phyloP scores from a whole-genome alignment of 495 filamentous ascomycete genomes.

The Aspergillus wentii region DNA sequence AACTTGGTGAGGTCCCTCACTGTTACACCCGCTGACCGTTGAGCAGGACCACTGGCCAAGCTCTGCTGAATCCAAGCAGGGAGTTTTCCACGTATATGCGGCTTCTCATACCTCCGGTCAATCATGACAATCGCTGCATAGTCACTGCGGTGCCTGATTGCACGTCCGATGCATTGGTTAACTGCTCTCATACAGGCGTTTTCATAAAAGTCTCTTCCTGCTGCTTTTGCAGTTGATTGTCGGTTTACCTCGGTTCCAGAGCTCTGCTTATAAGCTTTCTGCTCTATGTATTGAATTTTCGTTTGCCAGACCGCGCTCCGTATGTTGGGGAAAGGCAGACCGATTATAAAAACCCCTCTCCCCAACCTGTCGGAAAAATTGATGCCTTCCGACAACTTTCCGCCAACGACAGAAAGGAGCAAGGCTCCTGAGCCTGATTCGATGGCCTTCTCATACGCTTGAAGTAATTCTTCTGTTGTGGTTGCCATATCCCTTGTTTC shows the following conservation, averaged over 20 bases:
- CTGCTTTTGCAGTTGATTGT: slow-evolving; percentile 50
- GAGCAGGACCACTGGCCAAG: slow-evolving; percentile 16
- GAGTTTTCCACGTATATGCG: slow-evolving; percentile 70
- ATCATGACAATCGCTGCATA: slow-evolving; percentile 87
- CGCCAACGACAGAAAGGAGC: slow-evolving; percentile 90
- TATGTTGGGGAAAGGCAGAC: slow-evolving; percentile 89
- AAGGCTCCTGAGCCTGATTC: slow-evolving; percentile 65
- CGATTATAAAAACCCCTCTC: slow-evolving; percentile 82
- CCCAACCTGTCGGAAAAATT: slow-evolving; percentile 94
- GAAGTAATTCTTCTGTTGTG: slow-evolving; percentile 61
- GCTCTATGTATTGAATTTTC: slow-evolving; percentile 80
- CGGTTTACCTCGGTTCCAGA: slow-evolving; percentile 29
- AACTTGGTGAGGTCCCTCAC: slow-evolving; percentile 32
- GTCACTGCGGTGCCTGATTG: slow-evolving; percentile 81
- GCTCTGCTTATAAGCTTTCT: slow-evolving; percentile 49
- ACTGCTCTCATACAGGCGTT: slow-evolving; percentile 96
- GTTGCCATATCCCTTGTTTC: slow-evolving; percentile 51
- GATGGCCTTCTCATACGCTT: slow-evolving; percentile 67
- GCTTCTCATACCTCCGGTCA: slow-evolving; percentile 67
- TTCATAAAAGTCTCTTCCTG: slow-evolving; percentile 80
- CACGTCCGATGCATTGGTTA: slow-evolving; percentile 92
- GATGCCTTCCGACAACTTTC: slow-evolving; percentile 93
- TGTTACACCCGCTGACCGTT: slow-evolving; percentile 21
- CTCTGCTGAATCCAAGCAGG: slow-evolving; percentile 78
- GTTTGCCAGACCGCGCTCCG: slow-evolving; percentile 89